A percentile compares a stretch with the other conserved stretches of the same genome.
Conservation (phyloP, 495 filamentous ascomycete genomes). For the Xylaria telfairii region DNA sequence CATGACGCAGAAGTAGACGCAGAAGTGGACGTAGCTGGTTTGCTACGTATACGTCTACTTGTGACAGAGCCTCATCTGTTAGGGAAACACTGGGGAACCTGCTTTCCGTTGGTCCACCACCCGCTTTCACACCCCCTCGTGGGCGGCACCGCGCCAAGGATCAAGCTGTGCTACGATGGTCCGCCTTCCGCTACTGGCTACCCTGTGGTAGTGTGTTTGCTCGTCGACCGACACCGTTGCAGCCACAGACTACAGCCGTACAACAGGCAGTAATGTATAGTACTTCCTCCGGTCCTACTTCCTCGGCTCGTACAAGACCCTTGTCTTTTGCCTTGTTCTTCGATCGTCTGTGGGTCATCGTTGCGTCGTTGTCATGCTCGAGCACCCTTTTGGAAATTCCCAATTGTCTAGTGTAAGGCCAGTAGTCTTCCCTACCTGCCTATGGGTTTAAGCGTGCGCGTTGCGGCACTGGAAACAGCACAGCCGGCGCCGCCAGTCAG, state of each 20-base stretch:
- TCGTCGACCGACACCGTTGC: background rate
- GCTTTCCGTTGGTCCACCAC: constrained; percentile 28
- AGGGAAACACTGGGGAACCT: constrained; percentile 26
- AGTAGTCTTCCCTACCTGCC: background rate
- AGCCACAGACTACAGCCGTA: constrained; percentile 5
- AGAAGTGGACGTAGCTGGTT: constrained; percentile 8
- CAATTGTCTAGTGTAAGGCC: background rate
- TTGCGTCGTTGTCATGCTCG: constrained; percentile 17
- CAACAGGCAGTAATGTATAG: background rate
- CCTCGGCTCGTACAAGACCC: constrained; percentile 12
- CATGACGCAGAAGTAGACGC: constrained; percentile 3
- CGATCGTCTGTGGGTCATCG: constrained; percentile 10
- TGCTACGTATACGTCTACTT: constrained; percentile 26
- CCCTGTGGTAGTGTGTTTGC: background rate
- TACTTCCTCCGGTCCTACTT: constrained; percentile 10
- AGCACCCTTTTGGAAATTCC: constrained; percentile 24
- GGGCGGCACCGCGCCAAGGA: constrained; percentile 3
- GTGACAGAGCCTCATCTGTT: constrained; percentile 41
- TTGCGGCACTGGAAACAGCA: constrained; percentile 1
- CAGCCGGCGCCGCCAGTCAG: no score
- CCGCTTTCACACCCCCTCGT: constrained; percentile 27
- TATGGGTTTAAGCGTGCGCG: background rate
- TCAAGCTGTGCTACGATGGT: constrained; percentile 19
- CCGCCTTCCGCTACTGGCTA: constrained; percentile 20
- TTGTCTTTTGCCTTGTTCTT: constrained; percentile 6